Evolutionary conservation across 2,329 filamentous ascomycete species (phyloP).

Genomic region (Ophiocordyceps camponoti-floridani): DNA sequence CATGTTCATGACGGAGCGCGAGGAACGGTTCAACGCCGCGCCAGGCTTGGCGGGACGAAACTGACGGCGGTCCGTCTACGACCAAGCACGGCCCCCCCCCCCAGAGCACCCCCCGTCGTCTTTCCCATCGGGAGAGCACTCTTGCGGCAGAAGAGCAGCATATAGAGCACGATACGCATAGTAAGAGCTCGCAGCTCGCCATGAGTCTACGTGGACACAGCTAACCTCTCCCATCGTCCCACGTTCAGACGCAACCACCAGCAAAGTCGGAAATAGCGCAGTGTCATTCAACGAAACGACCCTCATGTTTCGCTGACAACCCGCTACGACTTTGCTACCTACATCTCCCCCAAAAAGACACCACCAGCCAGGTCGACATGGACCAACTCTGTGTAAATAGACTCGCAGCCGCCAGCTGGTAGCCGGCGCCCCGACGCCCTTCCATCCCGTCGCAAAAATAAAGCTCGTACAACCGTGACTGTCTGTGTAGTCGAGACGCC

Average conservation of each 20-base stretch:
- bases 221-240: no score
- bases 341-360: neutral
- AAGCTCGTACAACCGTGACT: neutral
- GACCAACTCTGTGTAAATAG: conserved; percentile 1
- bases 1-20: conserved; percentile 95
- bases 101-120: no score
- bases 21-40: conserved; percentile 64
- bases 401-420: neutral
- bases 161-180: no score
- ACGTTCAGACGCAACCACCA: no score
- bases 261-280: no score
- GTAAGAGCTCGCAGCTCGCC: no score
- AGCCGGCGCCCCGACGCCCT: neutral
- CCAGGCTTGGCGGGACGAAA: conserved; percentile 36
- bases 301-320: neutral
- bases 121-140: no score
- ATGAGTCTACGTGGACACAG: no score
- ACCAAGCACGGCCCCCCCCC: no score
- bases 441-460: neutral
- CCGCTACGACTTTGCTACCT: neutral
- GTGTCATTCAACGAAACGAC: no score
- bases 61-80: conserved; percentile 9
- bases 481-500: neutral
- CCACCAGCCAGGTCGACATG: neutral
- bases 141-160: no score